phyloP scores from a whole-genome alignment of 768 basidiomycete genomes.

The Arthromyces matolae region DNA sequence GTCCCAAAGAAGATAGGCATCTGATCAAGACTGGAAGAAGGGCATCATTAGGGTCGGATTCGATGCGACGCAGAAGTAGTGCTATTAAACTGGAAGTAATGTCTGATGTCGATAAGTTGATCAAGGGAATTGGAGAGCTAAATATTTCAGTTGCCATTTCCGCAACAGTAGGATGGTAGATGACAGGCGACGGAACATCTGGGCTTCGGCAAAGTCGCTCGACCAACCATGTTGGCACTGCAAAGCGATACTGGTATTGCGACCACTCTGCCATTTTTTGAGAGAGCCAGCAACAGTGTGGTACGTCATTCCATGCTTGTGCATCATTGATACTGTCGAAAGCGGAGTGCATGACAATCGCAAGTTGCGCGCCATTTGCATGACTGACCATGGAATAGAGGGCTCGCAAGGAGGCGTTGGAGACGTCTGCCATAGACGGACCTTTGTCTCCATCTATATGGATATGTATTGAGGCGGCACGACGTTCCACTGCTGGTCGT shows the following conservation, averaged over 20 bases:
- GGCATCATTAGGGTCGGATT: conserved; percentile 57
- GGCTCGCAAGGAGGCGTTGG: conserved; percentile 68
- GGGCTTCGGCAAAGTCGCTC: conserved; percentile 68
- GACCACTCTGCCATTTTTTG: conserved; percentile 80
- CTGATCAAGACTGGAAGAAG: conserved; percentile 67
- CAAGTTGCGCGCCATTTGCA: conserved; percentile 73
- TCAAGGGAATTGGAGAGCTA: conserved; percentile 74
- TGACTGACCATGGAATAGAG: conserved; percentile 71
- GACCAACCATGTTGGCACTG: conserved; percentile 79
- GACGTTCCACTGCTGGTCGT: conserved; percentile 72
- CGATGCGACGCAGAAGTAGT: conserved; percentile 67
- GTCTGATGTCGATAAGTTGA: conserved; percentile 90
- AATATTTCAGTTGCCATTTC: conserved; percentile 83
- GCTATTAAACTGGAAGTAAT: conserved; percentile 76
- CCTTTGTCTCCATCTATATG: conserved; percentile 89
- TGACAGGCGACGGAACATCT: conserved; percentile 43
- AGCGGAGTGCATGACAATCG: conserved; percentile 65
- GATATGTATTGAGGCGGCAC: conserved; percentile 85
- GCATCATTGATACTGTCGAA: conserved; percentile 64
- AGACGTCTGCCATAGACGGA: conserved; percentile 69
- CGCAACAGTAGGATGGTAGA: conserved; percentile 58
- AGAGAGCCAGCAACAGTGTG: conserved; percentile 81
- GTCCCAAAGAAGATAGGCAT: conserved; percentile 79
- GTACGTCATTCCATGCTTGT: conserved; percentile 60
- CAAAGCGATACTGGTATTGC: conserved; percentile 91